phyloP scores from a whole-genome alignment of 2,329 filamentous ascomycete species.

The Nothophoma quercina region DNA sequence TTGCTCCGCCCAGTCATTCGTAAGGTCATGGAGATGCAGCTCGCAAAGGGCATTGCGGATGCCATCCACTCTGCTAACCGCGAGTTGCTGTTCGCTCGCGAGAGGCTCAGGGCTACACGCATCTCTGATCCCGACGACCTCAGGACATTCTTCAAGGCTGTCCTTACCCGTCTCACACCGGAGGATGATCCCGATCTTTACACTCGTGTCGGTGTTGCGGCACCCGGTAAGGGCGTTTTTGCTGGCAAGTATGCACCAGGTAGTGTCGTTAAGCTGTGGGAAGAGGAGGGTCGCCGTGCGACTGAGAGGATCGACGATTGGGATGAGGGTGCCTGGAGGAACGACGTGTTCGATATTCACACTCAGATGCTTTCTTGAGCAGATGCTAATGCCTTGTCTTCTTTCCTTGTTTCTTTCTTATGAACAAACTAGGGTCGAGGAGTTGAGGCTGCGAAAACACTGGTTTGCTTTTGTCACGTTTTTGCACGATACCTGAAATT shows the following conservation, averaged over 20 bases:
- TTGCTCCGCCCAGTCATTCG: conserved; percentile 81
- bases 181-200: conserved; percentile 79
- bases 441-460: not conserved
- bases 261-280: conserved; percentile 88
- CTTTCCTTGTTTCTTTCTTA: not conserved
- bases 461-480: conserved; percentile 1
- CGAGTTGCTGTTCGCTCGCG: conserved; percentile 85
- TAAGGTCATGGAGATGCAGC: conserved; percentile 78
- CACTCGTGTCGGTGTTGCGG: conserved; percentile 72
- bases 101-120: conserved; percentile 83
- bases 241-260: conserved; percentile 86
- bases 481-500: not conserved
- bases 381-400: too few species aligned
- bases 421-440: not conserved
- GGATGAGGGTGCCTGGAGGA: conserved; percentile 78
- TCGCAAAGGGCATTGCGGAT: conserved; percentile 74
- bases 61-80: conserved; percentile 78
- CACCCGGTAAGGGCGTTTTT: conserved; percentile 72
- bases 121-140: conserved; percentile 83
- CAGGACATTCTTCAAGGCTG: conserved; percentile 81
- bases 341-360: conserved; percentile 76
- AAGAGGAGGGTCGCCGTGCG: conserved; percentile 76
- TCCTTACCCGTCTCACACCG: conserved; percentile 77
- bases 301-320: conserved; percentile 78
- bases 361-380: conserved; percentile 39